A percentile compares a stretch with the other conserved stretches of the same genome.
Evolutionary conservation across 257 asterid species (phyloP).

Genomic region (Ballota nigra): DNA sequence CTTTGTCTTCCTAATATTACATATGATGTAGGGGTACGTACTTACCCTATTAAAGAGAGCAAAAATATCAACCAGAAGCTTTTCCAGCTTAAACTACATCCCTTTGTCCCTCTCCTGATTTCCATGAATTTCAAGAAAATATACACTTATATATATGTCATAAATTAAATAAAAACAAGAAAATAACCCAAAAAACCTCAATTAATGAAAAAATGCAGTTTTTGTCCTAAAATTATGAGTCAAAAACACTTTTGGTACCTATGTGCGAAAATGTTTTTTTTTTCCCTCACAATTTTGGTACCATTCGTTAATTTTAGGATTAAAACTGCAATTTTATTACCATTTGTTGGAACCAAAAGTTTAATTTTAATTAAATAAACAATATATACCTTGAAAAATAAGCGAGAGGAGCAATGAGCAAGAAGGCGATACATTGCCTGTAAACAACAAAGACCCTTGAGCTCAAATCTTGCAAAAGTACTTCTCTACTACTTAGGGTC

Average conservation of each 20-base stretch:
- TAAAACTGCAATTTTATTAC: too few relatives aligned
- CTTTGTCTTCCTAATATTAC: too few relatives aligned
- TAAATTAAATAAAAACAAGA: neutral
- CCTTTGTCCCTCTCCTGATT: constrained; percentile 23
- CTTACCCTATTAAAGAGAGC: constrained; percentile 36
- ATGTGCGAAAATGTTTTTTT: too few relatives aligned
- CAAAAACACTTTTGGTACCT: too few relatives aligned
- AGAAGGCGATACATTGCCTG: constrained; percentile 54
- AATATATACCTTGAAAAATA: constrained; percentile 20
- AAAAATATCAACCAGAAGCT: constrained; percentile 28
- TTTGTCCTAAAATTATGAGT: too few relatives aligned
- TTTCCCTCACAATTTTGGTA: too few relatives aligned
- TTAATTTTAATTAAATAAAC: too few relatives aligned
- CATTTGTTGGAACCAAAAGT: too few relatives aligned
- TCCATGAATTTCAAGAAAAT: neutral
- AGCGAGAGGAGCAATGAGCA: constrained; percentile 39
- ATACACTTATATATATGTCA: neutral
- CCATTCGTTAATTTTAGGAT: too few relatives aligned
- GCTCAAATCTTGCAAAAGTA: constrained; percentile 52
- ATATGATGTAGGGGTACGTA: neutral
- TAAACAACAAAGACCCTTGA: constrained; percentile 65
- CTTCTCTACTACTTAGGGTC: constrained; percentile 37
- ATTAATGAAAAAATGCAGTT: too few relatives aligned
- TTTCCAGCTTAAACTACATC: constrained; percentile 29
- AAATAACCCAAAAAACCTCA: neutral